phyloP scores from a whole-genome alignment of 306 rosid genomes.

The Canavalia gladiata region DNA sequence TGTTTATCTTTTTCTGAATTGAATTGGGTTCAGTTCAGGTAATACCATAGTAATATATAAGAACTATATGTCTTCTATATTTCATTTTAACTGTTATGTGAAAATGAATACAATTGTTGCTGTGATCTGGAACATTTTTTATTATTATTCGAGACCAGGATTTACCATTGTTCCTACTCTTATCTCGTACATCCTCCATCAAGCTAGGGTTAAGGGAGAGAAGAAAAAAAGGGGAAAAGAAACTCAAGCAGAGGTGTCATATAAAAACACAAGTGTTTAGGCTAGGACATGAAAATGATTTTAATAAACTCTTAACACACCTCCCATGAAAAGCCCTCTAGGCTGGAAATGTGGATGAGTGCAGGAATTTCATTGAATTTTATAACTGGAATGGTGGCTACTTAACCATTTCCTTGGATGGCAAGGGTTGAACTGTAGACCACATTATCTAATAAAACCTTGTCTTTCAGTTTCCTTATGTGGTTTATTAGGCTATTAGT shows the following conservation, averaged over 20 bases:
- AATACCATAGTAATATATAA: conserved; percentile 15
- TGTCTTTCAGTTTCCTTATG: neutral
- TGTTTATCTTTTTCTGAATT: conserved; percentile 2
- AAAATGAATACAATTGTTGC: conserved; percentile 11
- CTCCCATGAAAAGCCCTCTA: conserved; percentile 9
- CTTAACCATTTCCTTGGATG: conserved; percentile 5
- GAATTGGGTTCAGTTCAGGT: conserved; percentile 26
- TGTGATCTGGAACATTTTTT: neutral
- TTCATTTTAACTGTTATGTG: neutral
- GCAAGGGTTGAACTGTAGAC: conserved; percentile 12
- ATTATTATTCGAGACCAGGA: neutral
- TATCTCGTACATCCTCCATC: neutral
- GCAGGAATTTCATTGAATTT: neutral
- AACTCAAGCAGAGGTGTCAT: neutral
- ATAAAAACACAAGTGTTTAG: neutral
- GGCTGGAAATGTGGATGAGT: neutral
- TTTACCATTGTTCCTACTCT: neutral
- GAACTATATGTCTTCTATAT: neutral
- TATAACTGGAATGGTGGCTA: conserved; percentile 12
- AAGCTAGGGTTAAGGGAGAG: conserved; percentile 6
- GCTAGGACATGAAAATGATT: neutral
- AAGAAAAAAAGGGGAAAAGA: neutral
- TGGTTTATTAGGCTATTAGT: no score
- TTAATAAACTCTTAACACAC: neutral
- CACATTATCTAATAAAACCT: neutral